phyloP scores from a whole-genome alignment of 768 basidiomycete genomes.

The Tulasnella sp. region DNA sequence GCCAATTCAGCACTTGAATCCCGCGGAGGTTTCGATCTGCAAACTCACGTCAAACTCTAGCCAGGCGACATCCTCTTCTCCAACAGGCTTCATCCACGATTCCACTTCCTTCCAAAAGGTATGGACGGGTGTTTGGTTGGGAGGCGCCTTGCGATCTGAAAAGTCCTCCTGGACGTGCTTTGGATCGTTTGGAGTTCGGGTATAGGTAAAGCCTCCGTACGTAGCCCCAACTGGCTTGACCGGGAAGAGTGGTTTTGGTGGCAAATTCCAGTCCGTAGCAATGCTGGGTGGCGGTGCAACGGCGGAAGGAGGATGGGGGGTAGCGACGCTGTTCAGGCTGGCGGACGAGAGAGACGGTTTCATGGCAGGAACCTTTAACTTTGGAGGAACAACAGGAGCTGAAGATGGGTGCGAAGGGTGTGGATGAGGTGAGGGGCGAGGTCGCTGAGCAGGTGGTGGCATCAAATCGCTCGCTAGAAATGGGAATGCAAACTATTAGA shows the following conservation, averaged over 20 bases:
- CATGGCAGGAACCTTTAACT: constrained; percentile 1
- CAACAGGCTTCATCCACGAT: constrained; percentile 78
- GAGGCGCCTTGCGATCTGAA: constrained; percentile 68
- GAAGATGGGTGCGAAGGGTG: constrained; percentile 13
- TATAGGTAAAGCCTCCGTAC: constrained; percentile 14
- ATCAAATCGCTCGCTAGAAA: constrained; percentile 14
- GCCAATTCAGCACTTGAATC: background rate
- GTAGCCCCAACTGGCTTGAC: background rate
- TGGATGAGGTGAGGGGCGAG: constrained; percentile 15
- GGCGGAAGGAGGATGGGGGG: background rate
- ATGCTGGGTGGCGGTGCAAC: background rate
- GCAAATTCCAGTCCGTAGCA: constrained; percentile 18
- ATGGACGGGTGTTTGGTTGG: constrained; percentile 41
- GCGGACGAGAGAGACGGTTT: background rate
- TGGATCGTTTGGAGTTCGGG: constrained; percentile 55
- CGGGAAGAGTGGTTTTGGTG: background rate
- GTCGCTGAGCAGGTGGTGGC: constrained; percentile 20
- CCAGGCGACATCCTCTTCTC: constrained; percentile 94
- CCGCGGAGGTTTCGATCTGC: background rate
- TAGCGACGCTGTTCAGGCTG: background rate
- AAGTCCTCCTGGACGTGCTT: constrained; percentile 84
- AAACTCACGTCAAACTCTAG: constrained; percentile 63
- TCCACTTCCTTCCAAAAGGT: constrained; percentile 88
- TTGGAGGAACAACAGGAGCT: constrained; percentile 12
- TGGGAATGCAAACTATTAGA: background rate